These are phyloP conservation scores for Cercospora citrullina DNA, from an alignment of 2,329 filamentous ascomycete species.

Conservation along the genomic window DNA sequence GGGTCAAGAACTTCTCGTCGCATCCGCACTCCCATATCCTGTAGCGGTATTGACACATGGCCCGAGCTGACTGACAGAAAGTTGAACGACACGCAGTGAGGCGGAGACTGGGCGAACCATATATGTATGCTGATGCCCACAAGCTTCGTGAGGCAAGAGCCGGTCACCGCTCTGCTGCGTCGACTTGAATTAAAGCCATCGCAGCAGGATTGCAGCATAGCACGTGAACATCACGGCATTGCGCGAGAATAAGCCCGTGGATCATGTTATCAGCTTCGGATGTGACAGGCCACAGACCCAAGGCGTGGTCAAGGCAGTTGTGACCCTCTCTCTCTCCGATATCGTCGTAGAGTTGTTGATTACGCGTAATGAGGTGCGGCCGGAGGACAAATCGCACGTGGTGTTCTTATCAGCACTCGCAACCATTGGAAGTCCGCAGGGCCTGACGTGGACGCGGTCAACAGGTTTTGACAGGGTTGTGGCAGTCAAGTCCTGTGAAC, in stretches of 20 bases:
- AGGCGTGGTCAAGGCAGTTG: neutral
- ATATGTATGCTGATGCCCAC: neutral
- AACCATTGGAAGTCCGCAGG: neutral
- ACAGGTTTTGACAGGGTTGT: neutral
- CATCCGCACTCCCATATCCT: constrained; percentile 14
- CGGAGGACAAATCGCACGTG: neutral
- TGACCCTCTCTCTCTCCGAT: neutral
- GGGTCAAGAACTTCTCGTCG: constrained; percentile 16
- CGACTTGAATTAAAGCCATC: neutral
- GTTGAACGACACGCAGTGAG: neutral
- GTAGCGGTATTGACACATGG: constrained; percentile 18
- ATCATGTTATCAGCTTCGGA: neutral
- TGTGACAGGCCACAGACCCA: neutral
- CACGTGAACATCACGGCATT: neutral
- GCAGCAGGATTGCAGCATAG: neutral
- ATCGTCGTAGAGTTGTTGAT: neutral
- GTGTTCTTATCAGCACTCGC: neutral
- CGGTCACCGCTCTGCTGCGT: neutral
- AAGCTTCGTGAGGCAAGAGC: neutral
- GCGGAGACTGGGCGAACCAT: neutral
- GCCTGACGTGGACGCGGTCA: neutral
- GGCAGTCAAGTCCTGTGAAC: neutral
- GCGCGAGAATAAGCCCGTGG: neutral
- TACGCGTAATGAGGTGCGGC: neutral
- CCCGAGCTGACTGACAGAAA: neutral